Base-by-base conservation (phyloP, 2,329 filamentous ascomycete species). In the Alternaria sp. region DNA sequence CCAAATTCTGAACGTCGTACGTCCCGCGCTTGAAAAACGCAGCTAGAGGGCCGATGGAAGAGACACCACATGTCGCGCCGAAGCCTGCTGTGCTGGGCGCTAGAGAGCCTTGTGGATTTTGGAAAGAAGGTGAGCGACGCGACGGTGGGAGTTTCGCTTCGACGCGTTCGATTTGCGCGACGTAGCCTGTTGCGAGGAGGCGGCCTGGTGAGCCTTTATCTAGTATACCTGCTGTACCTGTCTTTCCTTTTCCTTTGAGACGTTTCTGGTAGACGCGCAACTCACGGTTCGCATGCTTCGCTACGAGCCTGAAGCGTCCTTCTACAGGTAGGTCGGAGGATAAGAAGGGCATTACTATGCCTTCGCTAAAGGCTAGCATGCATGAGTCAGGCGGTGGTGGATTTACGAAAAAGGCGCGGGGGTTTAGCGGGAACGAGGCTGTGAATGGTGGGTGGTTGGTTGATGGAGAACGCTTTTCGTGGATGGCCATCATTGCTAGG, bases 311-410 rank as follows among this genome's bases (percentile, higher is more conserved):
- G 61, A 85, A 77, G 1, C 83, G 74, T 5, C 72, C 70, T 36
- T 80, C 77, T 0, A 83, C 62, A 0, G 75, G 69, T 0, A 84
- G 69, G 4, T 63, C 44, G 0, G 76, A 75, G 76, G 76, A 58
- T 0, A 84, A 65, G 63, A 81, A 83, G 0, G 83, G 82, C 62
- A 85, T 76, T 1, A 81, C 69, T 49, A 85, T 80, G 6, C 83
- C 83, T 49, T 84, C 82, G 67, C 76, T 79, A 70, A 85, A 85
- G 6, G 82, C 79, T 4, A 85, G 73, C 82, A 84, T 84, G 60
- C 82, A 81, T 26, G 77, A 81, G 30, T 84, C 80, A 1, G 82
- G 73, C 2, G 77, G 72, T n/a, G 73, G 72, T 3, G 74, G 71
- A 55, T 76, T 75, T 44, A 75, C 70, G 59, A 84, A 83, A 69